These are phyloP conservation scores for Prunus mira DNA, from an alignment of 306 rosid species.

Conservation along the genomic window DNA sequence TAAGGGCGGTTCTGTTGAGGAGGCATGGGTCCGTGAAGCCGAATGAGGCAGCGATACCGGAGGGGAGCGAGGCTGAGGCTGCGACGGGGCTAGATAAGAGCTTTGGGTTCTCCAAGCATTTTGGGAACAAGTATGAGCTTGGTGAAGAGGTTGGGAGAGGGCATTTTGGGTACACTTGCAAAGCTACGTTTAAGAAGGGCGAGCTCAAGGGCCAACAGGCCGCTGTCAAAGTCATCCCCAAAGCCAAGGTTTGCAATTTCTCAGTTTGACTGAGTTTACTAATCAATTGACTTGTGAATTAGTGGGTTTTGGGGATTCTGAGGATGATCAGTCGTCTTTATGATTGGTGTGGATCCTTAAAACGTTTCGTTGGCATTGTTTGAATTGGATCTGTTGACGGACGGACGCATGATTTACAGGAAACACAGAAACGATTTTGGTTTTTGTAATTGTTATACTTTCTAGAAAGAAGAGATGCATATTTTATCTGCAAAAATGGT, in stretches of 20 bases:
- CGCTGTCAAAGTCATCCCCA: constrained; percentile 91
- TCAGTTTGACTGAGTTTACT: background rate
- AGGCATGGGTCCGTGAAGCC: constrained; percentile 84
- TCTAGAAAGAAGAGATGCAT: background rate
- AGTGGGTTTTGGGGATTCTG: background rate
- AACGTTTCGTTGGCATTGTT: background rate
- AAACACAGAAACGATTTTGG: background rate
- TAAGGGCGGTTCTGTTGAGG: constrained; percentile 63
- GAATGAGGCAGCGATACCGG: constrained; percentile 63
- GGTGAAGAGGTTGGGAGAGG: constrained; percentile 93
- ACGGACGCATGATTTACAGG: background rate
- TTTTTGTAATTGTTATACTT: background rate
- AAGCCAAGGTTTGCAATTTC: constrained; percentile 60
- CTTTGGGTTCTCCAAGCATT: constrained; percentile 84
- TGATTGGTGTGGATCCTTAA: background rate
- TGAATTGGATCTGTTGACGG: constrained; percentile 10
- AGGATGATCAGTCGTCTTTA: background rate
- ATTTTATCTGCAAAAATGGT: background rate
- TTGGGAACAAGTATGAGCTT: constrained; percentile 64
- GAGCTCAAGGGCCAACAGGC: constrained; percentile 65
- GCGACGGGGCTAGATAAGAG: constrained; percentile 66
- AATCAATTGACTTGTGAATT: background rate
- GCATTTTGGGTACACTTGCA: constrained; percentile 83
- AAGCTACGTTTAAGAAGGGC: constrained; percentile 68
- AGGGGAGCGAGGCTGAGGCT: constrained; percentile 56